Base-by-base conservation (phyloP, 2,329 filamentous ascomycete genomes). In the Alternaria brassicae region DNA sequence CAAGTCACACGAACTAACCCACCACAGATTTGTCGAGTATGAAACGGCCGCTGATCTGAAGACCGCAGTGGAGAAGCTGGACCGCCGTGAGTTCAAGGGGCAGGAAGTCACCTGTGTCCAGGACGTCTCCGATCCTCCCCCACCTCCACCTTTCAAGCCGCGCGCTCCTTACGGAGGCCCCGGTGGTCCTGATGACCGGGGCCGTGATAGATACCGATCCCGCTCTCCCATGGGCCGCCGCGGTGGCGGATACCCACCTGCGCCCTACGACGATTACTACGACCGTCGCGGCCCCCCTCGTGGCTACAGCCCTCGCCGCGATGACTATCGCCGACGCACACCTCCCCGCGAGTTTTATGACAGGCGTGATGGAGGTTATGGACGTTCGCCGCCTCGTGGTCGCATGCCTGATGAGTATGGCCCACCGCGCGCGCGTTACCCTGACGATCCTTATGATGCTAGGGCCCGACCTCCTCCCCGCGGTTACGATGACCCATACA, bases 41-140 rank as follows among this genome's bases (percentile, higher is more conserved):
- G 95, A 99, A 81, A 96, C 92, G 63, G 91, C 91, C 59, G 89
- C 88, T 68, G 95, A 99, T 75, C 83, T 99, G 60, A 92, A 91
- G 77, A 90, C 89, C 60, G 95, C 95, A 53, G 92, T 98, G 57
- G 93, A 97, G 79, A 97, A 97, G 81, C 90, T 99, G 64, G 93
- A 98, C 78, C 89, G 89, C 67, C 89, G 89, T 76, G 93, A 97
- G 74, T 98, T 98, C 81, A 97, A 97, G 83, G 93, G 92, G 71
- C 88, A 88, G 67, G 86, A 88, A 67, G 94, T 99, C 69, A 89
- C 86, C 68, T 99, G 95, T 80, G 83, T 91, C 72, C 89, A 92
- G 72, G 93, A 97, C 82, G 94, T 98, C 86, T 72, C 74, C 56
- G 62, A 74, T 62, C 74, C 74, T 42, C 72, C 72, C 58, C 73